These are phyloP conservation scores for Nitzschia palea DNA, from an alignment of 108 stramenopile species.

Conservation along the genomic window DNA sequence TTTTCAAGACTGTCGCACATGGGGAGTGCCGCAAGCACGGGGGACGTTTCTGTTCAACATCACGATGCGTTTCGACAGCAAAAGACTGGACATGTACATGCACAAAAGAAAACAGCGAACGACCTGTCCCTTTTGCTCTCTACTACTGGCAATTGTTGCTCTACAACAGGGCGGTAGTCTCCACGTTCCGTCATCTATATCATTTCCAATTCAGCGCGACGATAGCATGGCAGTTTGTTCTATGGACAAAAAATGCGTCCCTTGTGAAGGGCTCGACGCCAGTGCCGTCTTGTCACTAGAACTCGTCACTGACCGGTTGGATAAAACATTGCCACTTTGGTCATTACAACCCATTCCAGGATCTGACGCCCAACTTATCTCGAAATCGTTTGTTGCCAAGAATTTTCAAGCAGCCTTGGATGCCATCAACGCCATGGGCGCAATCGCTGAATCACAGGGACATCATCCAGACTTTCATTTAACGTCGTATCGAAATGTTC, in stretches of 20 bases:
- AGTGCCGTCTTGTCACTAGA: conserved; percentile 50
- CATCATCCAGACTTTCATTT: conserved; percentile 96
- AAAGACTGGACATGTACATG: too few species aligned
- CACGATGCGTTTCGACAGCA: too few species aligned
- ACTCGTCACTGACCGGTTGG: conserved; percentile 23
- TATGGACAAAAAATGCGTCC: conserved; percentile 46
- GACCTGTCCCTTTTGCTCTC: too few species aligned
- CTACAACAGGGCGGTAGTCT: too few species aligned
- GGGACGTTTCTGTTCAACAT: too few species aligned
- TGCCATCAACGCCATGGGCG: conserved; percentile 76
- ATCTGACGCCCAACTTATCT: conserved; percentile 31
- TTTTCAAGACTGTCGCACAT: too few species aligned
- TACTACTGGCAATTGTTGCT: too few species aligned
- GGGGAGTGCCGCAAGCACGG: too few species aligned
- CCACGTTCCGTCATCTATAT: too few species aligned
- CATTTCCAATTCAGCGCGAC: too few species aligned
- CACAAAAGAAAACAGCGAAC: too few species aligned
- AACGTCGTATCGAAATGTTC: conserved; percentile 84
- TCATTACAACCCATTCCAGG: conserved; percentile 19
- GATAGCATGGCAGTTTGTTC: conserved; percentile 1
- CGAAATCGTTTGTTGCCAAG: conserved; percentile 47
- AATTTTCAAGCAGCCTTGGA: conserved; percentile 79
- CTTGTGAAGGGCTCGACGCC: conserved; percentile 63
- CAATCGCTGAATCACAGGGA: conserved; percentile 68
- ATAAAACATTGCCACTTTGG: conserved; percentile 15